Conservation (phyloP, 805 yeast species). For the Yarrowia yakushimensis region DNA sequence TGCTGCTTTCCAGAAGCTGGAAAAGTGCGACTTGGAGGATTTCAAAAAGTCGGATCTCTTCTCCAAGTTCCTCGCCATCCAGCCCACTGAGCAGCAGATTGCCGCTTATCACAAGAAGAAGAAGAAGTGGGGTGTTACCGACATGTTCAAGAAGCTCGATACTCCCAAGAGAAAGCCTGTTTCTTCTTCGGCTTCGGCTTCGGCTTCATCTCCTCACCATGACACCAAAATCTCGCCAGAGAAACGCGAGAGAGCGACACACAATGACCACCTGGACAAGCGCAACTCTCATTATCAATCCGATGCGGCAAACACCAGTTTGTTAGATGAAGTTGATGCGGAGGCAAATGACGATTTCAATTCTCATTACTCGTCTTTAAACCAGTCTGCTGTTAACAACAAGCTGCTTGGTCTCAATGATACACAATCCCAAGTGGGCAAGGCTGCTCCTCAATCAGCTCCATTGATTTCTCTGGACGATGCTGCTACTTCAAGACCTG, state of each 20-base stretch:
- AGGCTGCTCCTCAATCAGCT: background rate
- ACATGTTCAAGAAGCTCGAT: conserved; percentile 16
- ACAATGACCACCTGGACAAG: background rate
- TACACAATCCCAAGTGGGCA: background rate
- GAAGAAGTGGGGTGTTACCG: conserved; percentile 5
- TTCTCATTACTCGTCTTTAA: background rate
- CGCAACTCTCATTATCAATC: background rate
- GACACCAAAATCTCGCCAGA: background rate
- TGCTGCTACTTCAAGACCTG: background rate
- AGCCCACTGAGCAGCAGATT: conserved; percentile 14
- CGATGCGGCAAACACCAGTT: background rate
- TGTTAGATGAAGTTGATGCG: background rate
- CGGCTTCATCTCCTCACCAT: background rate
- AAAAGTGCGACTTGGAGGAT: conserved; percentile 50
- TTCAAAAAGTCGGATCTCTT: conserved; percentile 60
- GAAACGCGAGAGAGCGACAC: background rate
- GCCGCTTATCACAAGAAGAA: conserved; percentile 7
- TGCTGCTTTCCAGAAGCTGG: conserved; percentile 50
- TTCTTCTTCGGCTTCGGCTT: background rate
- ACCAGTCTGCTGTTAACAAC: background rate
- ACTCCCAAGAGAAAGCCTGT: conserved; percentile 1
- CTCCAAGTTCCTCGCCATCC: conserved; percentile 38
- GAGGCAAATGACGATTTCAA: background rate
- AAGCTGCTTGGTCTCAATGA: background rate
- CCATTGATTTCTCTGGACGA: background rate